A percentile compares a stretch with the other conserved stretches of the same genome.
Conservation (phyloP, 2,329 filamentous ascomycete species). For the Cladosporium sp. region DNA sequence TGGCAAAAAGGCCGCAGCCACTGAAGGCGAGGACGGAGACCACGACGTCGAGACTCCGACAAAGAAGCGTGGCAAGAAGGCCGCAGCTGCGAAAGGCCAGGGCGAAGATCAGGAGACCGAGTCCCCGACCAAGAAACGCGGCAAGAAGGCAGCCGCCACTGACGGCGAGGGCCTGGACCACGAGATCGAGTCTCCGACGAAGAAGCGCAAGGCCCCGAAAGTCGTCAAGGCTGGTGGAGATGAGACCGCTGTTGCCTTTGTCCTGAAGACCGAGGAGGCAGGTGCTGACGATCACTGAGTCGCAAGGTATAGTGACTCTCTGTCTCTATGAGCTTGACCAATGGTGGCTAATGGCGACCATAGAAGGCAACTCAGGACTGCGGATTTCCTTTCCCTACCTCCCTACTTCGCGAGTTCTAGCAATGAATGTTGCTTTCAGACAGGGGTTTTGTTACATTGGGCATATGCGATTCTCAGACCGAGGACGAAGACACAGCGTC, state of each 20-base stretch:
- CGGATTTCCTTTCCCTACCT: too few species aligned
- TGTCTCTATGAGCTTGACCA: too few species aligned
- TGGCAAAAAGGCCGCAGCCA: conserved; percentile 21
- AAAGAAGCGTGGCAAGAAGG: conserved; percentile 12
- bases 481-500: too few species aligned
- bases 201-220: conserved; percentile 18
- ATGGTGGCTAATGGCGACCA: too few species aligned
- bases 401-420: too few species aligned
- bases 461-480: too few species aligned
- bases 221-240: conserved; percentile 3
- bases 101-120: not conserved
- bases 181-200: not conserved
- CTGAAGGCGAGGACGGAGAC: conserved; percentile 8
- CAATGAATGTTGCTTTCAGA: too few species aligned
- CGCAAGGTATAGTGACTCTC: too few species aligned
- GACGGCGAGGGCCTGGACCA: too few species aligned
- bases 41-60: not conserved
- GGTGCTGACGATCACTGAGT: too few species aligned
- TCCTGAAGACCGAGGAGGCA: not conserved
- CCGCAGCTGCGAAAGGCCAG: not conserved
- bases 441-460: too few species aligned
- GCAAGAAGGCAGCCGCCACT: not conserved
- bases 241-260: not conserved
- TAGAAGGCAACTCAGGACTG: too few species aligned
- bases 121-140: conserved; percentile 14